Evolutionary conservation across 1,284 basidiomycete species (phyloP).

Genomic region (Lentinula novae-zelandiae): DNA sequence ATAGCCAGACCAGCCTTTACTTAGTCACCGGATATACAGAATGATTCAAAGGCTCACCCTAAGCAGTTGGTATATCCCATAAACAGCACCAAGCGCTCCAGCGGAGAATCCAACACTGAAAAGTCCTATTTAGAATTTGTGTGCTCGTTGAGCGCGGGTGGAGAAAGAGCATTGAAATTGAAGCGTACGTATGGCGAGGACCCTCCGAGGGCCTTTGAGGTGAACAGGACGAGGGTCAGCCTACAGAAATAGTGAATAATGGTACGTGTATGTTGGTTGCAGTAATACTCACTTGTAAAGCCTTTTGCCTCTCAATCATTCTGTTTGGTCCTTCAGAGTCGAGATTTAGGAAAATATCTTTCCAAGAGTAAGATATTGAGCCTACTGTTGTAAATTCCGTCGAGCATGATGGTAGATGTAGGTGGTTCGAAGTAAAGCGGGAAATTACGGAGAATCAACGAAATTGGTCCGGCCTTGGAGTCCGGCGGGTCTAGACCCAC

Average conservation of each 20-base stretch:
- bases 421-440: constrained; percentile 23
- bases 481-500: constrained; percentile 26
- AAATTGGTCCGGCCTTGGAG: constrained; percentile 22
- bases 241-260: constrained; percentile 5
- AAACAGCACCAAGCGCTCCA: constrained; percentile 50
- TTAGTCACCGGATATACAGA: background rate
- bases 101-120: constrained; percentile 52
- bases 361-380: background rate
- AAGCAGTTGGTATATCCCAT: constrained; percentile 46
- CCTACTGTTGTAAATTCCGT: constrained; percentile 51
- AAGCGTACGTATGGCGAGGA: constrained; percentile 7
- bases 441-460: background rate
- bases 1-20: background rate
- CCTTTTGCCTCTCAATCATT: constrained; percentile 60
- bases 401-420: constrained; percentile 42
- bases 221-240: constrained; percentile 16
- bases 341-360: constrained; percentile 11
- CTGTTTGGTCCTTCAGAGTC: constrained; percentile 53
- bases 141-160: background rate
- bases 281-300: constrained; percentile 50
- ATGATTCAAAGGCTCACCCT: constrained; percentile 38
- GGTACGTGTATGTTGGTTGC: background rate
- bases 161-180: background rate
- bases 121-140: constrained; percentile 34
- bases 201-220: constrained; percentile 14